phyloP scores from a whole-genome alignment of 306 rosid species.

The Rosa lucieae region DNA sequence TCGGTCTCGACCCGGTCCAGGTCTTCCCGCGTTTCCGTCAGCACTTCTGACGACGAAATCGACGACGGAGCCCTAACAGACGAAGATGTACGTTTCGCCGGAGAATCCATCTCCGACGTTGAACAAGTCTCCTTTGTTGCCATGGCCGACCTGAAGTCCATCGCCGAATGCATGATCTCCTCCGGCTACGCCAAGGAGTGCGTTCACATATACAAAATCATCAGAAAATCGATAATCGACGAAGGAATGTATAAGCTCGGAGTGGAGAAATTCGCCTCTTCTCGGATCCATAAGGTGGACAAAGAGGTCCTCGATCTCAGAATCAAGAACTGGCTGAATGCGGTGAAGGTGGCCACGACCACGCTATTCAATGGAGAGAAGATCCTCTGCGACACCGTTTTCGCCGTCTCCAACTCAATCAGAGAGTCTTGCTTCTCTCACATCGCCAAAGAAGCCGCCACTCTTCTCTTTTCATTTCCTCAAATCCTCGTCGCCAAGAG shows the following conservation, averaged over 20 bases:
- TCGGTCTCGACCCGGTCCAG: slow-evolving; percentile 51
- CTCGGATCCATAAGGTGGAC: slow-evolving; percentile 50
- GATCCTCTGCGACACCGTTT: slow-evolving; percentile 69
- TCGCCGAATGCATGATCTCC: slow-evolving; percentile 79
- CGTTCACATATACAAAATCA: slow-evolving; percentile 44
- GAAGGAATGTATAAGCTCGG: slow-evolving; percentile 66
- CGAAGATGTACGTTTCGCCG: slow-evolving; percentile 40
- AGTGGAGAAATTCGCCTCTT: slow-evolving; percentile 47
- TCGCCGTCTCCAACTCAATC: slow-evolving; percentile 46
- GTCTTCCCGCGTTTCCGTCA: slow-evolving; percentile 54
- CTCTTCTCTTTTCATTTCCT: slow-evolving; percentile 59
- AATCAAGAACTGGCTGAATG: slow-evolving; percentile 63
- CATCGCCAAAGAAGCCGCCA: slow-evolving; percentile 64
- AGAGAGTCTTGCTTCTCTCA: slow-evolving; percentile 64
- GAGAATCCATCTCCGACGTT: slow-evolving; percentile 48
- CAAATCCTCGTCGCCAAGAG: slow-evolving; percentile 43
- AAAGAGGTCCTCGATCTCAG: slow-evolving; percentile 53
- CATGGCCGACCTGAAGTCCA: slow-evolving; percentile 51
- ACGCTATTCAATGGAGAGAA: slow-evolving; percentile 69
- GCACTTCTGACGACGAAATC: slow-evolving; percentile 50
- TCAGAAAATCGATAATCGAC: slow-evolving; percentile 68
- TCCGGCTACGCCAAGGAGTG: slow-evolving; percentile 83
- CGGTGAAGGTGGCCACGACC: slow-evolving; percentile 41
- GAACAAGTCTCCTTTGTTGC: slow-evolving; percentile 48
- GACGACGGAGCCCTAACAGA: slow-evolving; percentile 20